Evolutionary conservation across 2,329 filamentous ascomycete species (phyloP).

Genomic region (Phyllosticta paracitricarpa): DNA sequence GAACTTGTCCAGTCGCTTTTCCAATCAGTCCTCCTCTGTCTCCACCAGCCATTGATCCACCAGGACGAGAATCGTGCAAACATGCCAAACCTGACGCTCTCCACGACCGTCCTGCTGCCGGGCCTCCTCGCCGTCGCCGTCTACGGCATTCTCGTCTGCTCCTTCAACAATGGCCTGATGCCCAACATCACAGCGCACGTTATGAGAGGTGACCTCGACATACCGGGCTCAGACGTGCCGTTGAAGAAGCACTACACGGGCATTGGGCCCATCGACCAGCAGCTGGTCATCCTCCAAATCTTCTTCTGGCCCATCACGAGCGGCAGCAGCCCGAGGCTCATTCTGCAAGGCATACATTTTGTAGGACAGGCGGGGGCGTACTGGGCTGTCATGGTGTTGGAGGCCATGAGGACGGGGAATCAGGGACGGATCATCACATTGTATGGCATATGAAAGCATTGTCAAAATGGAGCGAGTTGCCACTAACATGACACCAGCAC

Average conservation of each 20-base stretch:
- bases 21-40: not conserved
- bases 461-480: not conserved
- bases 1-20: not conserved
- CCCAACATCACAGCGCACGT: conserved; percentile 22
- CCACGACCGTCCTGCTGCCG: conserved; percentile 3
- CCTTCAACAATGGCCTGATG: conserved; percentile 36
- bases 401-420: not conserved
- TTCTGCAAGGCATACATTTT: conserved; percentile 3
- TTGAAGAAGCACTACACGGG: conserved; percentile 3
- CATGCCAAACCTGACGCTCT: conserved; percentile 4
- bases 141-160: not conserved
- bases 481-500: not conserved
- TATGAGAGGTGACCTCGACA: conserved; percentile 29
- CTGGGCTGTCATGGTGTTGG: conserved; percentile 3
- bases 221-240: conserved; percentile 22
- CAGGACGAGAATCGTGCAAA: not conserved
- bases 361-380: conserved; percentile 5
- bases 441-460: not conserved
- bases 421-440: not conserved
- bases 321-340: not conserved
- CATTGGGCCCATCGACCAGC: not conserved
- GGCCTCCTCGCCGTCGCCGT: not conserved
- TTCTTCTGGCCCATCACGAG: conserved; percentile 6
- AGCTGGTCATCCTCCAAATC: not conserved
- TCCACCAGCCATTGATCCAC: not conserved